These are phyloP conservation scores for Penicillium sp. DNA, from an alignment of 2,329 filamentous ascomycete genomes.

Conservation along the genomic window DNA sequence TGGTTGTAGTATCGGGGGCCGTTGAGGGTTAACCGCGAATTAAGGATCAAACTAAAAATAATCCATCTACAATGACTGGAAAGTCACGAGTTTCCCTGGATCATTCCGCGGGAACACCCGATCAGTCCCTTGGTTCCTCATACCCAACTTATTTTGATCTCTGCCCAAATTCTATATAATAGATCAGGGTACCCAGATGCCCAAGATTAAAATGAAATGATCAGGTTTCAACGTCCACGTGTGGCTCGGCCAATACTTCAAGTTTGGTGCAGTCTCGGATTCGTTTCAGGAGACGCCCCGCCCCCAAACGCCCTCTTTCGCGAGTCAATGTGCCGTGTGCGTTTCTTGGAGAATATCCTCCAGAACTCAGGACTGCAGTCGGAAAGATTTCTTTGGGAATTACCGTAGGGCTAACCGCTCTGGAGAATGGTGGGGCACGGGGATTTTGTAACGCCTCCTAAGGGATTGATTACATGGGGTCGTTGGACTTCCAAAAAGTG, in stretches of 20 bases:
- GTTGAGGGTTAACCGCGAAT: neutral
- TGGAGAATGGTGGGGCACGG: neutral
- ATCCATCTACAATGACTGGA: no score
- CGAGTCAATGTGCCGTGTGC: neutral
- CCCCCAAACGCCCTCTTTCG: neutral
- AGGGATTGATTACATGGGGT: neutral
- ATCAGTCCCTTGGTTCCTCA: conserved; percentile 2
- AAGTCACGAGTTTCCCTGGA: conserved; percentile 4
- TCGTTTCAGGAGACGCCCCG: conserved; percentile 1
- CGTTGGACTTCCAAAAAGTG: neutral
- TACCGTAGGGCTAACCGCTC: neutral
- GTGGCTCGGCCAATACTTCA: neutral
- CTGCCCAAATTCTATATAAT: no score
- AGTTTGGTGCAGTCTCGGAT: neutral
- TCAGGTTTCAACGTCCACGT: neutral
- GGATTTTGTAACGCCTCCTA: neutral
- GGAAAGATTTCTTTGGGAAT: neutral
- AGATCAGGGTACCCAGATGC: neutral
- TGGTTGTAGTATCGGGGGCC: neutral
- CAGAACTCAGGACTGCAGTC: neutral
- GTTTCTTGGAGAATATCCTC: neutral
- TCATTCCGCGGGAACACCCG: conserved; percentile 2
- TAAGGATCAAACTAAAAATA: neutral
- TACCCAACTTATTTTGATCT: neutral
- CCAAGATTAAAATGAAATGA: neutral